Evolutionary conservation across 2,329 filamentous ascomycete species (phyloP).

Genomic region (Aspergillus uvarum): DNA sequence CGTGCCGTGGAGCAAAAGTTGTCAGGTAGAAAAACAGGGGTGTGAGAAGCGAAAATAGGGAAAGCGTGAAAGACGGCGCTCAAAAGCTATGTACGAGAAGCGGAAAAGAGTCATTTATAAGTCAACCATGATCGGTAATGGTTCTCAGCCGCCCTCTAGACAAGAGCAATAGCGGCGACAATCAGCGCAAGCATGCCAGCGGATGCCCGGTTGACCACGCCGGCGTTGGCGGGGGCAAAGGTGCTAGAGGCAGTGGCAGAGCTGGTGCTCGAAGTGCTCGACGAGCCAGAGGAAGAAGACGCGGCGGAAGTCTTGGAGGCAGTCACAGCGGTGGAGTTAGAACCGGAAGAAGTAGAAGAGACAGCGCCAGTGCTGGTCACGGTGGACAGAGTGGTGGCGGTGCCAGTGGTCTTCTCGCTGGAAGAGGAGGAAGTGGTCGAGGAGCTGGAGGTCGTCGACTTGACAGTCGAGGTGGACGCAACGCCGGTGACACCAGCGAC

Average conservation of each 20-base stretch:
- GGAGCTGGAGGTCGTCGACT: slow-evolving; percentile 22
- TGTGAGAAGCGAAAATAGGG: neutral
- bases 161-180: slow-evolving; percentile 34
- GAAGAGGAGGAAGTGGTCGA: slow-evolving; percentile 14
- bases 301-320: slow-evolving; percentile 17
- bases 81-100: slow-evolving; percentile 8
- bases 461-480: slow-evolving; percentile 30
- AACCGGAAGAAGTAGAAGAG: slow-evolving; percentile 17
- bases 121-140: neutral
- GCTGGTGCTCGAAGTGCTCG: slow-evolving; percentile 22
- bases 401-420: slow-evolving; percentile 19
- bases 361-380: slow-evolving; percentile 13
- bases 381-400: slow-evolving; percentile 23
- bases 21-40: neutral
- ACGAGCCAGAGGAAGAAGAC: slow-evolving; percentile 22
- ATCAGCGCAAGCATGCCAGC: slow-evolving; percentile 37
- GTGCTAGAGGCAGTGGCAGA: slow-evolving; percentile 26
- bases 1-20: neutral
- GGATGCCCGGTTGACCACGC: slow-evolving; percentile 34
- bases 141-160: slow-evolving; percentile 27
- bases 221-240: slow-evolving; percentile 33
- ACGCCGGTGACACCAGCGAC: slow-evolving; percentile 47
- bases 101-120: slow-evolving; percentile 2
- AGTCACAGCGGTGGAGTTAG: slow-evolving; percentile 16
- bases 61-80: slow-evolving; percentile 1